Conservation (phyloP, 73 alveolate species). For the Urostyla sp. region DNA sequence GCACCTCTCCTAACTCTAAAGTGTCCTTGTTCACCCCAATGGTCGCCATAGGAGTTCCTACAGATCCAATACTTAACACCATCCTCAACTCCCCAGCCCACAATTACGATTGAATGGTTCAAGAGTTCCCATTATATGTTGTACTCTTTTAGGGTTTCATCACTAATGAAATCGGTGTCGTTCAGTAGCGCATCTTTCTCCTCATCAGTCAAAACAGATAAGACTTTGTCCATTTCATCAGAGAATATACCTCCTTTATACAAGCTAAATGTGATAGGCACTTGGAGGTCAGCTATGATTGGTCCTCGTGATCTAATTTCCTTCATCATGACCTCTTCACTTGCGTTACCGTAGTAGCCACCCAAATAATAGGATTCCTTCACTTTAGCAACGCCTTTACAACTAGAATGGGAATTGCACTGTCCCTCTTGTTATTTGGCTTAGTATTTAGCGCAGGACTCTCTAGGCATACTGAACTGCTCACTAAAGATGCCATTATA, state of each 20-base stretch:
- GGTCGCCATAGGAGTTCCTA: conserved; percentile 84
- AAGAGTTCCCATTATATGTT: conserved; percentile 67
- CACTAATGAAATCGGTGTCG: conserved; percentile 53
- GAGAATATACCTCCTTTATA: conserved; percentile 78
- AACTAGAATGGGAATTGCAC: neutral
- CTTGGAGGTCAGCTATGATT: conserved; percentile 70
- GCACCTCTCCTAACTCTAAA: conserved; percentile 82
- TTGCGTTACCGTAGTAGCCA: conserved; percentile 79
- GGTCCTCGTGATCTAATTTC: conserved; percentile 93
- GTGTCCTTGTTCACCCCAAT: conserved; percentile 89
- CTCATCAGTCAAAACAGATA: too few species aligned
- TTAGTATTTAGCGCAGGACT: conserved; percentile 62
- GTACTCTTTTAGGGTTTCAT: conserved; percentile 63
- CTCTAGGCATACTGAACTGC: conserved; percentile 73
- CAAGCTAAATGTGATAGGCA: conserved; percentile 59
- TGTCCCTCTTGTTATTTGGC: conserved; percentile 24
- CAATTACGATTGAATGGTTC: conserved; percentile 79
- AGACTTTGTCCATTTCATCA: conserved; percentile 7
- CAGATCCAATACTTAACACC: conserved; percentile 89
- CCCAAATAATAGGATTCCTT: conserved; percentile 14
- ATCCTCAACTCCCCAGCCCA: conserved; percentile 88
- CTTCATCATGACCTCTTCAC: conserved; percentile 82
- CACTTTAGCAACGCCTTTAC: conserved; percentile 1
- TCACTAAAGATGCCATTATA: conserved; percentile 78
- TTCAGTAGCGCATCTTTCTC: conserved; percentile 11